These are phyloP conservation scores for Pseudomicrostroma phylloplanum DNA, from an alignment of 1,284 basidiomycete genomes.

Conservation along the genomic window DNA sequence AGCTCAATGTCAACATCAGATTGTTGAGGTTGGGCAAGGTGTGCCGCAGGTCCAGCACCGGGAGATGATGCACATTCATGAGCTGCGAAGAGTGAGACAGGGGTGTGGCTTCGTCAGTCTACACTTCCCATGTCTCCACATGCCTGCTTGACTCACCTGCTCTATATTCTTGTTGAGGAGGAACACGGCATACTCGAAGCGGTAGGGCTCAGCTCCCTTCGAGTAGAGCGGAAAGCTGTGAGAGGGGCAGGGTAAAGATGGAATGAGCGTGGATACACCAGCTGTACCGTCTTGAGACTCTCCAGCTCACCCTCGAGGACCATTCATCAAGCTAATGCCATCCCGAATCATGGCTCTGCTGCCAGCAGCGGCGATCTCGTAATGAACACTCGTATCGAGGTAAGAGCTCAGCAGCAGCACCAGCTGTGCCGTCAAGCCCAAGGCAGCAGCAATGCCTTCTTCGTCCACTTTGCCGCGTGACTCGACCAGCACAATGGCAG, in stretches of 20 bases:
- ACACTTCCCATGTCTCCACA: background rate
- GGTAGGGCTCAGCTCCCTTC: conserved; percentile 86
- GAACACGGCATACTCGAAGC: conserved; percentile 97
- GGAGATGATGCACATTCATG: conserved; percentile 36
- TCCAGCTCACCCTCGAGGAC: conserved; percentile 28
- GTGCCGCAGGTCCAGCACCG: conserved; percentile 85
- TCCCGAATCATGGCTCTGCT: conserved; percentile 42
- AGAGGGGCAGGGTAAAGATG: background rate
- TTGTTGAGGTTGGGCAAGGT: conserved; percentile 95
- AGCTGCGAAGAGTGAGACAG: conserved; percentile 24
- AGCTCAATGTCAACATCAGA: conserved; percentile 68
- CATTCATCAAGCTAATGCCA: conserved; percentile 44
- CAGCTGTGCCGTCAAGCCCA: conserved; percentile 44
- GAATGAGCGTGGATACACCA: background rate
- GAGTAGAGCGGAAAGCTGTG: conserved; percentile 68
- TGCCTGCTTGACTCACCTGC: conserved; percentile 20
- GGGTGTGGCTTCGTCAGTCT: conserved; percentile 17
- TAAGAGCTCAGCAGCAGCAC: conserved; percentile 38
- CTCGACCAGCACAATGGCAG: conserved; percentile 17
- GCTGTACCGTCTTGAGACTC: background rate
- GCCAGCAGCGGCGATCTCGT: conserved; percentile 39
- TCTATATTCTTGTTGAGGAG: conserved; percentile 96
- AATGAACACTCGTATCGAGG: conserved; percentile 36
- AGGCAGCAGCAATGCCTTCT: conserved; percentile 31
- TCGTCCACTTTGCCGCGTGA: conserved; percentile 26